A percentile compares a stretch with the other conserved stretches of the same genome.
phyloP scores from a whole-genome alignment of 768 basidiomycete species.

The Chalciporus pseudorubinellus region DNA sequence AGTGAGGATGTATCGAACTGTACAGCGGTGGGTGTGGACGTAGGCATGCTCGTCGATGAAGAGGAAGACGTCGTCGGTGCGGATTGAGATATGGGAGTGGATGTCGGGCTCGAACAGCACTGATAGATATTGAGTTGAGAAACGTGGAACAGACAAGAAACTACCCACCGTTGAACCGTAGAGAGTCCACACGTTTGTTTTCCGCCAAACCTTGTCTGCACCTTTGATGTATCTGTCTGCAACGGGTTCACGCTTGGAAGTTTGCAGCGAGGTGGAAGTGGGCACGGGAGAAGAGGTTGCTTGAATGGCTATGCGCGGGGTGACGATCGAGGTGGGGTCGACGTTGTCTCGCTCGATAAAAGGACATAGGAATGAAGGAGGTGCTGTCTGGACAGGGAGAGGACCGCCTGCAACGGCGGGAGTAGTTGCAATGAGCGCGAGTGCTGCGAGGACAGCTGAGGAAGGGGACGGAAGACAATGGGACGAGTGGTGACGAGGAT shows the following conservation, averaged over 20 bases:
- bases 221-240: slow-evolving; percentile 55
- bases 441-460: slow-evolving; percentile 48
- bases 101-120: slow-evolving; percentile 17
- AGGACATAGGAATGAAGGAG: slow-evolving; percentile 64
- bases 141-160: not conserved
- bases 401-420: slow-evolving; percentile 48
- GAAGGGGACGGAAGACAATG: slow-evolving; percentile 38
- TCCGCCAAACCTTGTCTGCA: slow-evolving; percentile 58
- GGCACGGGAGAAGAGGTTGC: not conserved
- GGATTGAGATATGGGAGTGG: not conserved
- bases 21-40: slow-evolving; percentile 15
- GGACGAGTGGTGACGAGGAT: slow-evolving; percentile 13
- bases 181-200: slow-evolving; percentile 52
- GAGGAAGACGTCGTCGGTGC: not conserved
- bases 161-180: slow-evolving; percentile 69
- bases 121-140: slow-evolving; percentile 3
- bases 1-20: slow-evolving; percentile 32
- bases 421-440: slow-evolving; percentile 54
- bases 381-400: slow-evolving; percentile 32
- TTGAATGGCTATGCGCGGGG: not conserved
- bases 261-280: slow-evolving; percentile 7
- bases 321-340: not conserved
- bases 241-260: slow-evolving; percentile 25
- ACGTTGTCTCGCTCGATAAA: slow-evolving; percentile 31
- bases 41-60: not conserved